Evolutionary conservation across 352 stramenopile genomes (phyloP).

Genomic region (Peronosclerospora sorghi): DNA sequence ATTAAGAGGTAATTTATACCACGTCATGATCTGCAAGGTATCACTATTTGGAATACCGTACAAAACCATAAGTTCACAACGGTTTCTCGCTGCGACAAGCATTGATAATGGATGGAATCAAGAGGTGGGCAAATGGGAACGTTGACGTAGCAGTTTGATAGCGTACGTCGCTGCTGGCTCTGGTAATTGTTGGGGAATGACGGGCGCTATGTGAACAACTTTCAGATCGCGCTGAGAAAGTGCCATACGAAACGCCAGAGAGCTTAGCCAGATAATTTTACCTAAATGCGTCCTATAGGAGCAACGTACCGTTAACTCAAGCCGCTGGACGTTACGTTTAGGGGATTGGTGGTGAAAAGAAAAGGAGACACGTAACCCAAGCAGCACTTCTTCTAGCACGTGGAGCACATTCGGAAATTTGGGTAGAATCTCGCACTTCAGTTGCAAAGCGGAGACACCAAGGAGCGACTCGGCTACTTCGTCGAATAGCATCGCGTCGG

Average conservation of each 20-base stretch:
- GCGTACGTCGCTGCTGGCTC: constrained; percentile 29
- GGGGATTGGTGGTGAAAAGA: constrained; percentile 24
- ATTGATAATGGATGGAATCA: too few species aligned
- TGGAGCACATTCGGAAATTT: constrained; percentile 30
- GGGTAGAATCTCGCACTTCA: constrained; percentile 20
- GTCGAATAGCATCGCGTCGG: constrained; percentile 42
- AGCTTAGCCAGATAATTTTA: background rate
- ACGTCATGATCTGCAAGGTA: too few species aligned
- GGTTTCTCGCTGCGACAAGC: too few species aligned
- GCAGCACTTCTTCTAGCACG: constrained; percentile 38
- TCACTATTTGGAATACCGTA: too few species aligned
- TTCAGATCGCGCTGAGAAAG: constrained; percentile 31
- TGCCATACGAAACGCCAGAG: background rate
- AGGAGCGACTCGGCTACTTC: constrained; percentile 30
- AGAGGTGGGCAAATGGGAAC: background rate
- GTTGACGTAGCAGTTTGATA: constrained; percentile 21
- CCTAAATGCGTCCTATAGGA: background rate
- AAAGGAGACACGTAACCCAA: constrained; percentile 40
- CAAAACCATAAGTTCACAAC: too few species aligned
- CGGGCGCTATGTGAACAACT: constrained; percentile 30
- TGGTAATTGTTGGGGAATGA: constrained; percentile 30
- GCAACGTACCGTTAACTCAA: constrained; percentile 21
- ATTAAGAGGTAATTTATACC: too few species aligned
- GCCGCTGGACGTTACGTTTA: constrained; percentile 7
- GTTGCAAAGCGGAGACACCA: constrained; percentile 17